Percentiles rank a stretch among this genome's conserved stretches.
Evolutionary conservation across 768 basidiomycete species (phyloP).

Genomic region (Pleurotus eryngii): DNA sequence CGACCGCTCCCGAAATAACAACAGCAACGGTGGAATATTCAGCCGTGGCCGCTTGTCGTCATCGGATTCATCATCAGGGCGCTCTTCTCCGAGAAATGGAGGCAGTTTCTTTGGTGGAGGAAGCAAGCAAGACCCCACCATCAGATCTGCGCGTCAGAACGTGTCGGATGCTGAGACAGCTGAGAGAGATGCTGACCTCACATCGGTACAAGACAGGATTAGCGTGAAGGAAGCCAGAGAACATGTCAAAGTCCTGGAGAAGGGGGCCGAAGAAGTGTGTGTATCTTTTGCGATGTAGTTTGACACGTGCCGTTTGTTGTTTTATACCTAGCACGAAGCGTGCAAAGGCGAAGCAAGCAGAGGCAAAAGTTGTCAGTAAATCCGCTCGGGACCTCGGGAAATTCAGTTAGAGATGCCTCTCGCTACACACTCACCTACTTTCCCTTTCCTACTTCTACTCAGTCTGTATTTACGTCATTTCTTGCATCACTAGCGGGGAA

Average conservation of each 20-base stretch:
- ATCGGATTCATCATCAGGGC: constrained; percentile 11
- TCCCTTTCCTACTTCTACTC: too few species aligned
- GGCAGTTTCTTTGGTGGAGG: constrained; percentile 2
- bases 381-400: constrained; percentile 21
- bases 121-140: constrained; percentile 36
- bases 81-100: constrained; percentile 7
- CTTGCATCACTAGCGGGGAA: too few species aligned
- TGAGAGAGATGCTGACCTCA: constrained; percentile 50
- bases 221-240: constrained; percentile 46
- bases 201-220: constrained; percentile 40
- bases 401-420: background rate
- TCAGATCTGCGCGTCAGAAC: constrained; percentile 46
- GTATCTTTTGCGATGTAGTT: constrained; percentile 15
- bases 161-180: constrained; percentile 47
- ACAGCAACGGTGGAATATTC: background rate
- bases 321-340: constrained; percentile 36
- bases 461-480: too few species aligned
- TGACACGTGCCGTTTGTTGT: constrained; percentile 5
- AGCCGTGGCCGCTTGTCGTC: constrained; percentile 6
- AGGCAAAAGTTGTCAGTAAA: constrained; percentile 49
- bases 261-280: constrained; percentile 51
- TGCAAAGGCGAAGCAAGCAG: constrained; percentile 51
- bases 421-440: too few species aligned
- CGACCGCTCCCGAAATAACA: constrained; percentile 10
- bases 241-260: constrained; percentile 46